Base-by-base conservation (phyloP, 2,329 filamentous ascomycete species). In the Botrytis squamosa region DNA sequence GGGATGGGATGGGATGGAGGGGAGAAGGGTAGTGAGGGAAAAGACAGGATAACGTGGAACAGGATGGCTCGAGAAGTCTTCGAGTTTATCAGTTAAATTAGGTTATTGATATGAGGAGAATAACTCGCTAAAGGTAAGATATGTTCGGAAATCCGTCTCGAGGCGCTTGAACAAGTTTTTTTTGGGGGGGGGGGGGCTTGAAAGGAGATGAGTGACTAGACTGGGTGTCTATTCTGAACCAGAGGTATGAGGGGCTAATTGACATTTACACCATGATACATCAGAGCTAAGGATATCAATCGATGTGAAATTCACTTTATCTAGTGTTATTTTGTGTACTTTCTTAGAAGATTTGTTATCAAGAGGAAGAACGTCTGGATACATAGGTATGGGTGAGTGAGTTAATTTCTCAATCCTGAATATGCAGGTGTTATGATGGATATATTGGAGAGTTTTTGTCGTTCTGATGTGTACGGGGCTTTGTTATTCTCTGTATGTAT, bases 241-340 rank as follows among this genome's bases (percentile, higher is more conserved):
- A 6, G 25, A n/a, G 10, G 22, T n/a, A 52, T 4, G 49, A 52
- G 25, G 12, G 22, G 2, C 12, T 52, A 2, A 25, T 14, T 52
- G 12, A n/a, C 4, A 14, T 52, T 0, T n/a, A 6, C 12, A 52
- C 0, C 3, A 4, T 14, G 49, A 52, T 52, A 14, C 12, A n/a
- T n/a, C 49, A 14, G 25, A 52, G 4, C 12, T 6, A 0, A n/a
- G 1, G 12, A 14, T 52, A n/a, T n/a, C 25, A 52, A 6, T 52
- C 49, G 25, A n/a, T 52, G 25, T 7, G 12, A 52, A 52, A 14
- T n/a, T 52, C 5, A 52, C 25, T 7, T 52, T 12, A 52, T 52
- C 5, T 57, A 6, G 9, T n/a, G 5, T 57, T n/a, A 57, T 52
- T 52, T 52, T 52, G 49, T 1, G 4, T n/a, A 3, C 25, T 14